A percentile compares a stretch with the other conserved stretches of the same genome.
phyloP scores from a whole-genome alignment of 345 rosid species.

The Eutrema yunnanense region DNA sequence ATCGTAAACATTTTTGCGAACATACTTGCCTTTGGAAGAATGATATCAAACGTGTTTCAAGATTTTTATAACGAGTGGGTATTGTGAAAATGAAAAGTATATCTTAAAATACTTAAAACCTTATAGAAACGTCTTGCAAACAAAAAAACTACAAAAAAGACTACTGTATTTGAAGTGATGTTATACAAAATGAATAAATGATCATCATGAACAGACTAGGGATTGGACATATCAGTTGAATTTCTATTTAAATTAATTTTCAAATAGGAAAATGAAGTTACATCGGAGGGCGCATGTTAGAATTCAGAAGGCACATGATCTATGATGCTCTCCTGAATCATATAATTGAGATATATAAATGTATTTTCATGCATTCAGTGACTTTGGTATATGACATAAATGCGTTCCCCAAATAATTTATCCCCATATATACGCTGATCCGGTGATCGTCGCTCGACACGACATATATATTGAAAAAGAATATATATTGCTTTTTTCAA shows the following conservation, averaged over 20 bases:
- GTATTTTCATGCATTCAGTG: neutral
- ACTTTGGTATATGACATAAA: conserved; percentile 16
- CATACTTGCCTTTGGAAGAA: neutral
- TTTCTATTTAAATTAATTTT: neutral
- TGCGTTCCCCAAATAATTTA: neutral
- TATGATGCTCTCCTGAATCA: conserved; percentile 2
- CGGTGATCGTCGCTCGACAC: too few species aligned
- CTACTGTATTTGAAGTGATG: conserved; percentile 2
- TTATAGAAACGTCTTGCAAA: neutral
- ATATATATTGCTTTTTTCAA: too few species aligned
- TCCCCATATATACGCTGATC: neutral
- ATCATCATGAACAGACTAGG: neutral
- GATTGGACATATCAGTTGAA: conserved; percentile 29
- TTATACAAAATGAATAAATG: neutral
- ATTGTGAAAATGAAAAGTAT: neutral
- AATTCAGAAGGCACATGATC: conserved; percentile 19
- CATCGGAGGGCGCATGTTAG: conserved; percentile 12
- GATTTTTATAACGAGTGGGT: neutral
- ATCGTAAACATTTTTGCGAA: neutral
- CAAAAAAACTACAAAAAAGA: neutral
- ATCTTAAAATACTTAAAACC: neutral
- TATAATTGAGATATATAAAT: conserved; percentile 10
- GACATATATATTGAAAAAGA: too few species aligned
- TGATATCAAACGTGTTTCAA: neutral
- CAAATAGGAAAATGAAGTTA: conserved; percentile 19